Evolutionary conservation across 495 filamentous ascomycete genomes (phyloP).

Genomic region (Neurospora pannonica): DNA sequence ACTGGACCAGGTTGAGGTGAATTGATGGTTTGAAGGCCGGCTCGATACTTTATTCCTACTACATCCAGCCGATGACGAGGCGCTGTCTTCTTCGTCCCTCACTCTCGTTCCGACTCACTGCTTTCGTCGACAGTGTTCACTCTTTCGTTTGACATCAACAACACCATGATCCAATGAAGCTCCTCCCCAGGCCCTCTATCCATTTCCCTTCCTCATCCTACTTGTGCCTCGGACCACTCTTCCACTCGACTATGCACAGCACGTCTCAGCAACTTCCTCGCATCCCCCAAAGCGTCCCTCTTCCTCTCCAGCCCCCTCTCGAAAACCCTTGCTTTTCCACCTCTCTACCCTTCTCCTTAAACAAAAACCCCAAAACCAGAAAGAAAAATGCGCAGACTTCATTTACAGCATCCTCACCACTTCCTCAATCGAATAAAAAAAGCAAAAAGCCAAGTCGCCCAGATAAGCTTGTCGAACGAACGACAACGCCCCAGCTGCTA

Average conservation of each 20-base stretch:
- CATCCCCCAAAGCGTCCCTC: background rate
- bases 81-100: background rate
- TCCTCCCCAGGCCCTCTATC: background rate
- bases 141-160: background rate
- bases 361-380: background rate
- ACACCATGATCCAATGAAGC: background rate
- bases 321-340: background rate
- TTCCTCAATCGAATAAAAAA: too few relatives aligned
- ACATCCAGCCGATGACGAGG: background rate
- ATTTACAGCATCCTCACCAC: background rate
- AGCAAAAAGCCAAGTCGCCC: background rate
- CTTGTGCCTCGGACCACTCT: background rate
- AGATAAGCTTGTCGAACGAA: background rate
- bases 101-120: background rate
- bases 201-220: background rate
- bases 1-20: background rate
- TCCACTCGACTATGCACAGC: background rate
- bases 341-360: background rate
- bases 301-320: background rate
- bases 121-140: background rate
- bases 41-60: background rate
- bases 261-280: background rate
- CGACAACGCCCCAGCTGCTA: too few relatives aligned
- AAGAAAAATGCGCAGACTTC: too few relatives aligned
- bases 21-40: background rate